A percentile compares a stretch with the other conserved stretches of the same genome.
phyloP scores from a whole-genome alignment of 345 rosid genomes.

The Salix arbutifolia region DNA sequence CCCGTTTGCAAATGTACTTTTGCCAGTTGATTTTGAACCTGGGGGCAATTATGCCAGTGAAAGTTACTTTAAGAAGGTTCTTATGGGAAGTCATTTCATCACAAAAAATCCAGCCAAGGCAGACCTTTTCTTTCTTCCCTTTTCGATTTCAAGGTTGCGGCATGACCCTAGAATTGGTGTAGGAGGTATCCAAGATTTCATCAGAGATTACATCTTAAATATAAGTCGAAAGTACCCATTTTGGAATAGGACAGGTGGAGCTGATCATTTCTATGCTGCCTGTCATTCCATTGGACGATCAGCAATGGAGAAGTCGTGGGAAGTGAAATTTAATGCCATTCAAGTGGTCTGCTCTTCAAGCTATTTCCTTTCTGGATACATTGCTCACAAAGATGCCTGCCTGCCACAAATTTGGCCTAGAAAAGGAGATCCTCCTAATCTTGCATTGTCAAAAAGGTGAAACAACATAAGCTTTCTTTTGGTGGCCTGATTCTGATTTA shows the following conservation, averaged over 20 bases:
- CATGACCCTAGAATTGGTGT: slow-evolving; percentile 43
- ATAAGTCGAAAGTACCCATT: slow-evolving; percentile 48
- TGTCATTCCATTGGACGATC: slow-evolving; percentile 60
- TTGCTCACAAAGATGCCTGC: slow-evolving; percentile 57
- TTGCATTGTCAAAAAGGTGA: slow-evolving; percentile 46
- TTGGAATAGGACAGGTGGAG: slow-evolving; percentile 59
- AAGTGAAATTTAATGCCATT: slow-evolving; percentile 46
- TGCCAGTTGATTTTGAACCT: slow-evolving; percentile 45
- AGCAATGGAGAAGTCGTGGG: slow-evolving; percentile 39
- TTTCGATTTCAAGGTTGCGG: slow-evolving; percentile 53
- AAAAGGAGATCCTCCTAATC: slow-evolving; percentile 39
- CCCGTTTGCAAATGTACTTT: slow-evolving; percentile 43
- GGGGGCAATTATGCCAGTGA: slow-evolving; percentile 57
- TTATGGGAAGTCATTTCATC: slow-evolving; percentile 47
- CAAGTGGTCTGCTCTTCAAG: slow-evolving; percentile 62
- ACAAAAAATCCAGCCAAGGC: slow-evolving; percentile 42
- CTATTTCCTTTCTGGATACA: slow-evolving; percentile 45
- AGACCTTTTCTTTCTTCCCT: slow-evolving; percentile 55
- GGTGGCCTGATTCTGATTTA: not conserved
- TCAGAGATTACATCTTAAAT: slow-evolving; percentile 38
- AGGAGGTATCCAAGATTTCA: slow-evolving; percentile 37
- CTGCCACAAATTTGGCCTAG: slow-evolving; percentile 70
- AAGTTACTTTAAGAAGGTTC: slow-evolving; percentile 52
- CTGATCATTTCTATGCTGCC: slow-evolving; percentile 62
- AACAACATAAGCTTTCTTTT: not conserved